A percentile compares a stretch with the other conserved stretches of the same genome.
Evolutionary conservation across 306 rosid genomes (phyloP).

Genomic region (Quercus suber): DNA sequence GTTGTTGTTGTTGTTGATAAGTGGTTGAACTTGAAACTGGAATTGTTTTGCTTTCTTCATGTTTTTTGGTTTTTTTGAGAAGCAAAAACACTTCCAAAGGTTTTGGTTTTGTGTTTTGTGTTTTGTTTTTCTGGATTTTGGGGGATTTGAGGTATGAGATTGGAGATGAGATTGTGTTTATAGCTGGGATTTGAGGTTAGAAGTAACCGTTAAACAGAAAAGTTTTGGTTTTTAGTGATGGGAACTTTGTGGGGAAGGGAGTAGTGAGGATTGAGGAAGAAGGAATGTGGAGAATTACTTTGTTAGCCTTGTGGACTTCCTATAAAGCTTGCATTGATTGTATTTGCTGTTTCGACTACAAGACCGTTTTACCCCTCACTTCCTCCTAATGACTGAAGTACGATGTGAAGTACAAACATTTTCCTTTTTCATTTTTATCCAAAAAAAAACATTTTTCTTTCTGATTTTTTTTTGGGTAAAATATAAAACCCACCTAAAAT

Average conservation of each 20-base stretch:
- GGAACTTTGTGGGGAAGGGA: slow-evolving; percentile 9
- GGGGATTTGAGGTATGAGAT: not conserved
- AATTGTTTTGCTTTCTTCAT: slow-evolving; percentile 48
- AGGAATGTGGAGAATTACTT: slow-evolving; percentile 16
- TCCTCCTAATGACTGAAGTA: no score
- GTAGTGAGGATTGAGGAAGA: slow-evolving; percentile 1
- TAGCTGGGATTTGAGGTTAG: not conserved
- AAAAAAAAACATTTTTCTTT: no score
- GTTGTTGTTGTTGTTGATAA: not conserved
- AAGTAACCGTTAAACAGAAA: slow-evolving; percentile 33
- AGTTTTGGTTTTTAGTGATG: slow-evolving; percentile 11
- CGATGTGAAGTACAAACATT: no score
- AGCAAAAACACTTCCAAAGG: not conserved
- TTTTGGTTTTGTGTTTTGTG: not conserved
- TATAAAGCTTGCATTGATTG: not conserved
- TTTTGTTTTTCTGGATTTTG: not conserved
- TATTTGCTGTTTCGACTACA: not conserved
- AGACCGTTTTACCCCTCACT: slow-evolving; percentile 25
- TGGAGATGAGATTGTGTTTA: not conserved
- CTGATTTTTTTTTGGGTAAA: no score
- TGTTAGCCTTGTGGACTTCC: slow-evolving; percentile 22
- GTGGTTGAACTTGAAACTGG: not conserved
- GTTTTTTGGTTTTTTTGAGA: not conserved
- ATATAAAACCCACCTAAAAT: no score
- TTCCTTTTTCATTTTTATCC: no score